A percentile compares a stretch with the other conserved stretches of the same genome.
Conservation (phyloP, 306 rosid species). For the Canavalia gladiata region DNA sequence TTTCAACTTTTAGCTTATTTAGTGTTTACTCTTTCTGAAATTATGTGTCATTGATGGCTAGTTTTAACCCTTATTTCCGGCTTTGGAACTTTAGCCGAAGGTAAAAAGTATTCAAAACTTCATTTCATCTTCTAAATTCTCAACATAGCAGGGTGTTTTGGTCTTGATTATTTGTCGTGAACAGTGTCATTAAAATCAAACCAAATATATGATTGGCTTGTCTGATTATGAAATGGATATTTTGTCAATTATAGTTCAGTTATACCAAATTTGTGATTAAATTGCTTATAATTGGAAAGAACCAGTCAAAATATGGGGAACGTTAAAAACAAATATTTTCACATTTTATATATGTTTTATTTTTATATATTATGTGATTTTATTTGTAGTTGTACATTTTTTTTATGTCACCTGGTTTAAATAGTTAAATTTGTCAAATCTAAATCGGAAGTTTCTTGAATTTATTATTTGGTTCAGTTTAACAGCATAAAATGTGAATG, state of each 20-base stretch:
- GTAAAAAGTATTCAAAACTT: background rate
- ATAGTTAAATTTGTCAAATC: background rate
- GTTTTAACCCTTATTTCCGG: background rate
- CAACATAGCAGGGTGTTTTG: background rate
- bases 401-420: background rate
- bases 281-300: background rate
- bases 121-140: background rate
- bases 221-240: too few relatives aligned
- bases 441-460: background rate
- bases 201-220: too few relatives aligned
- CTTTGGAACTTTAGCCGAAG: background rate
- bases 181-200: background rate
- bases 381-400: background rate
- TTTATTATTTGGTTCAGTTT: background rate
- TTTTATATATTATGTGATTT: background rate
- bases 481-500: background rate
- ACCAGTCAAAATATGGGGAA: background rate
- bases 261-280: background rate
- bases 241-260: too few relatives aligned
- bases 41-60: too few relatives aligned
- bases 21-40: background rate
- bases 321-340: too few relatives aligned
- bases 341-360: too few relatives aligned
- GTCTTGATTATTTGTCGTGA: background rate
- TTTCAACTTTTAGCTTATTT: background rate